Percentiles rank a stretch among this genome's conserved stretches.
Evolutionary conservation across 2,329 filamentous ascomycete species (phyloP).

Genomic region (Xylaria sp.): DNA sequence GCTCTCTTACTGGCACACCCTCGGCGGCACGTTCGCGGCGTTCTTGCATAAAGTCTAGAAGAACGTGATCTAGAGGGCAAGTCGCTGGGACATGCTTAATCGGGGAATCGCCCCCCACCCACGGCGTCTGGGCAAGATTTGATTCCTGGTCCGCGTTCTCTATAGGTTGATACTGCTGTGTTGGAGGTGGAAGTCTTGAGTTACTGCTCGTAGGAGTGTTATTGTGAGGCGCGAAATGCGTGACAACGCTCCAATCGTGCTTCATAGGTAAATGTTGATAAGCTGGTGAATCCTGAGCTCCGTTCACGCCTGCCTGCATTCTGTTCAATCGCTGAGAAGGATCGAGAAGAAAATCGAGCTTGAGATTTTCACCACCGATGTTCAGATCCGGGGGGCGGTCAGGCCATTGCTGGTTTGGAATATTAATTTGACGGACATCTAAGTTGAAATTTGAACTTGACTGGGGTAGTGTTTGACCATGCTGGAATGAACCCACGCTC

Average conservation of each 20-base stretch:
- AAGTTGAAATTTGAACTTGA: slow-evolving; percentile 45
- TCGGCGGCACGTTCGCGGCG: slow-evolving; percentile 73
- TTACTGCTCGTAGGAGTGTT: slow-evolving; percentile 20
- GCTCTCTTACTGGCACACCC: slow-evolving; percentile 71
- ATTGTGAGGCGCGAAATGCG: slow-evolving; percentile 19
- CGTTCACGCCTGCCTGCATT: slow-evolving; percentile 63
- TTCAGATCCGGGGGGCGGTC: slow-evolving; percentile 67
- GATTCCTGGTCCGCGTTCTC: slow-evolving; percentile 33
- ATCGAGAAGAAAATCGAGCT: slow-evolving; percentile 78
- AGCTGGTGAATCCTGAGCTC: slow-evolving; percentile 58
- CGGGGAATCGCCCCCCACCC: slow-evolving; percentile 48
- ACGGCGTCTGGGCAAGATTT: slow-evolving; percentile 10
- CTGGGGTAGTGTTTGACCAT: slow-evolving; percentile 46
- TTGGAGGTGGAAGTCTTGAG: slow-evolving; percentile 16
- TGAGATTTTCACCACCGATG: slow-evolving; percentile 72
- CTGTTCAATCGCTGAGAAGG: slow-evolving; percentile 65
- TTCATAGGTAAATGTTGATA: slow-evolving; percentile 63
- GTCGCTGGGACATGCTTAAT: slow-evolving; percentile 74
- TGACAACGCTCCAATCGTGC: slow-evolving; percentile 59
- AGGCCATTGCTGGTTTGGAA: slow-evolving; percentile 61
- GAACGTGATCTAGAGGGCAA: slow-evolving; percentile 81
- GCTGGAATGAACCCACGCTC: slow-evolving; percentile 45
- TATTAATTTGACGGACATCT: slow-evolving; percentile 47
- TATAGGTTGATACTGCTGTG: slow-evolving; percentile 30
- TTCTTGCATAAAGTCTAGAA: slow-evolving; percentile 81